Percentiles rank a stretch among this genome's conserved stretches.
phyloP scores from a whole-genome alignment of 345 rosid genomes.

The Camelina sativa region DNA sequence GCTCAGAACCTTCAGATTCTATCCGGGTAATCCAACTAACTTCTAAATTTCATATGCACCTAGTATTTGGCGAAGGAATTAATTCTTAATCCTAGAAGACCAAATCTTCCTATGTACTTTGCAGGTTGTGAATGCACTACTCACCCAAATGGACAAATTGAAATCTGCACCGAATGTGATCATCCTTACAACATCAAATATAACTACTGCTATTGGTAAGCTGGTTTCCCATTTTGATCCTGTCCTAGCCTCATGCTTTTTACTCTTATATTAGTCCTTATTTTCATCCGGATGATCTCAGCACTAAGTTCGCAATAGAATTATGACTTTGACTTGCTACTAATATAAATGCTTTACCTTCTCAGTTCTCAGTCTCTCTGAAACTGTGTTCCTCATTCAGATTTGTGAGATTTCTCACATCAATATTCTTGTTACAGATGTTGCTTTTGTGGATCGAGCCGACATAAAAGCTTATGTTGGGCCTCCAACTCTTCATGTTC shows the following conservation, averaged over 20 bases:
- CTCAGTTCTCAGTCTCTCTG: constrained; percentile 8
- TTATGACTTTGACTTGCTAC: constrained; percentile 14
- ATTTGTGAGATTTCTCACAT: not conserved
- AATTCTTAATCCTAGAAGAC: constrained; percentile 1
- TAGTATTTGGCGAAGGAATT: not conserved
- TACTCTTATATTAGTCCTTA: not conserved
- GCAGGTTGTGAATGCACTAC: constrained; percentile 96
- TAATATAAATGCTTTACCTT: constrained; percentile 11
- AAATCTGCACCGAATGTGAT: constrained; percentile 92
- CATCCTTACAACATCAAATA: constrained; percentile 92
- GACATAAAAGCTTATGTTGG: constrained; percentile 98
- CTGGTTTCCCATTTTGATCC: constrained; percentile 25
- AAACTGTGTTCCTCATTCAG: constrained; percentile 6
- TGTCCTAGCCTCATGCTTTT: not conserved
- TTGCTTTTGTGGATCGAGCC: constrained; percentile 96
- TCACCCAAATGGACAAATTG: constrained; percentile 97
- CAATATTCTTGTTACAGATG: constrained; percentile 58
- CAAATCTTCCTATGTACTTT: constrained; percentile 31
- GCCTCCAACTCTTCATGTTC: constrained; percentile 94
- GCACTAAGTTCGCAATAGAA: constrained; percentile 9
- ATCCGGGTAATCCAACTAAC: constrained; percentile 63
- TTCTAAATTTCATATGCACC: not conserved
- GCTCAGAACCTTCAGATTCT: constrained; percentile 99
- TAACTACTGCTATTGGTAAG: constrained; percentile 98
- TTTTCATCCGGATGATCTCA: not conserved